Conservation (phyloP, 1,284 basidiomycete genomes). For the Cryptococcus maquisensis region DNA sequence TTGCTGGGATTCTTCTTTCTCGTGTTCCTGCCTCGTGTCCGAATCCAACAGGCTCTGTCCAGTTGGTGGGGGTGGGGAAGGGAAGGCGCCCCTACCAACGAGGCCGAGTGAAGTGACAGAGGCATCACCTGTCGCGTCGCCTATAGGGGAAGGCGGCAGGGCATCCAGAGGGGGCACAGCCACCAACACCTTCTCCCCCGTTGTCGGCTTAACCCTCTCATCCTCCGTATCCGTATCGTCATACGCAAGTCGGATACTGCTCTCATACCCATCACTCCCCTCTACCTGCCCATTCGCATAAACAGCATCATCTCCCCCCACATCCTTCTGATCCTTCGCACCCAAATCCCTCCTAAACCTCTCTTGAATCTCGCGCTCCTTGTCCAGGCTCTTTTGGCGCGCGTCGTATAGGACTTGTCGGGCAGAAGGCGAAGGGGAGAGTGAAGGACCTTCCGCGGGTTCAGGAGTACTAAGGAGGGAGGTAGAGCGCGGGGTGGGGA, state of each 20-base stretch:
- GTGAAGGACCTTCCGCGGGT: not conserved
- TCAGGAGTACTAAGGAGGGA: not conserved
- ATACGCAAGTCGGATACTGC: conserved; percentile 16
- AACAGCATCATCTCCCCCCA: too few species aligned
- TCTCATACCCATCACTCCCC: conserved; percentile 7
- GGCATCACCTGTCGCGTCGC: not conserved
- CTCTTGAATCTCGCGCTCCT: conserved; percentile 32
- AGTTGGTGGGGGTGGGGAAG: too few species aligned
- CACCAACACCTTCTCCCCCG: not conserved
- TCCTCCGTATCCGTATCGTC: conserved; percentile 9
- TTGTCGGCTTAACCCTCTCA: not conserved
- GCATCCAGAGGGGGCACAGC: too few species aligned
- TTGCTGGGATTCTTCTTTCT: not conserved
- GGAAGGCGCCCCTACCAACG: too few species aligned
- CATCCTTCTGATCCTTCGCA: not conserved
- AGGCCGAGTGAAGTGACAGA: too few species aligned
- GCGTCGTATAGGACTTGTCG: conserved; percentile 22
- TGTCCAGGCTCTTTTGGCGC: conserved; percentile 17
- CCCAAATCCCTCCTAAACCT: conserved; percentile 24
- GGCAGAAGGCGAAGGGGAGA: conserved; percentile 23
- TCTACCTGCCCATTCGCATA: not conserved
- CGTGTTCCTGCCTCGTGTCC: not conserved
- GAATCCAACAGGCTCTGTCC: not conserved
- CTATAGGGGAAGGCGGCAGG: not conserved
- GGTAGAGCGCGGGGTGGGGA: not conserved